phyloP scores from a whole-genome alignment of 2,329 filamentous ascomycete species.

The Sarocladium kiliense region DNA sequence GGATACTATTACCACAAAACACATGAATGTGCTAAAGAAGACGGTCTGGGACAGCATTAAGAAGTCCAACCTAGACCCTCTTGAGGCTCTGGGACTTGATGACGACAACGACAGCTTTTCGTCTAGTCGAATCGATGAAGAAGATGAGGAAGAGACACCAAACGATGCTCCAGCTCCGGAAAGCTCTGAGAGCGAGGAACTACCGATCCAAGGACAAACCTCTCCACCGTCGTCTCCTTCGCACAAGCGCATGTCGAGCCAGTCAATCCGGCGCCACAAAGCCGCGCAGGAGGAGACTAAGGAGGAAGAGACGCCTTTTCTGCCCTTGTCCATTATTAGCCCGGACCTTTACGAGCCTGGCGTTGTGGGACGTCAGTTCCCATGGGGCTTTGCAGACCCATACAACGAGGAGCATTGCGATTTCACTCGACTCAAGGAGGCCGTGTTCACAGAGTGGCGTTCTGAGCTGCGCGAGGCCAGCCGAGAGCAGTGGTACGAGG shows the following conservation, averaged over 20 bases:
- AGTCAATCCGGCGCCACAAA: slow-evolving; percentile 41
- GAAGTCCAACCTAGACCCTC: slow-evolving; percentile 77
- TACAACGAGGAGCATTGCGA: slow-evolving; percentile 91
- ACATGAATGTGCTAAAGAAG: slow-evolving; percentile 90
- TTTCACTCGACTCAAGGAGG: slow-evolving; percentile 83
- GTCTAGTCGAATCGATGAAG: slow-evolving; percentile 49
- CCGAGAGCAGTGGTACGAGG: slow-evolving; percentile 90
- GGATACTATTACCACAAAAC: slow-evolving; percentile 89
- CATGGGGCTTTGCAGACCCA: slow-evolving; percentile 95
- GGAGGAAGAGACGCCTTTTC: slow-evolving; percentile 57
- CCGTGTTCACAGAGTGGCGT: slow-evolving; percentile 91
- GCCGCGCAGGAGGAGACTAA: slow-evolving; percentile 36
- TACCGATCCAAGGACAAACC: slow-evolving; percentile 32
- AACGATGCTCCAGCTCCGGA: background rate
- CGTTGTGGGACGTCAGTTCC: slow-evolving; percentile 79
- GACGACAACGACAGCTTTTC: slow-evolving; percentile 61
- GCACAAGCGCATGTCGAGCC: slow-evolving; percentile 41
- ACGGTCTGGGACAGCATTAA: slow-evolving; percentile 86
- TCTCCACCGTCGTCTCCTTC: slow-evolving; percentile 29
- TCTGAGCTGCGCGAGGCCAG: slow-evolving; percentile 85
- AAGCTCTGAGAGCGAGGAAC: slow-evolving; percentile 23
- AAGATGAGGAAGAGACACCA: slow-evolving; percentile 31
- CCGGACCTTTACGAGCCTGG: slow-evolving; percentile 84
- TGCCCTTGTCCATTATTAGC: slow-evolving; percentile 90
- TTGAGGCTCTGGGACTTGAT: slow-evolving; percentile 80